phyloP scores from a whole-genome alignment of 305 asterid species.

The Solanum chacoense region DNA sequence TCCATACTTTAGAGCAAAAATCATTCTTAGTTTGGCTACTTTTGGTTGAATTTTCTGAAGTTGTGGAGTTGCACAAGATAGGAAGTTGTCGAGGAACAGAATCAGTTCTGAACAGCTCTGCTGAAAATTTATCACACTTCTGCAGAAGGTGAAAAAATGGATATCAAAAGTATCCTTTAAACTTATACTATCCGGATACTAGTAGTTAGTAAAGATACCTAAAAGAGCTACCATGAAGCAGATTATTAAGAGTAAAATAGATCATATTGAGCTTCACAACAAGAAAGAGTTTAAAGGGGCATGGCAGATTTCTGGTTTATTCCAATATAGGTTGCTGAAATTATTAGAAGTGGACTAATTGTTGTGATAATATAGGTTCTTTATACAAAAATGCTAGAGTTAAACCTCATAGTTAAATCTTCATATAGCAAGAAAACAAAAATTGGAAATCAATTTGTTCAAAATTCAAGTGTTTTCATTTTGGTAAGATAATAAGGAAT shows the following conservation, averaged over 20 bases:
- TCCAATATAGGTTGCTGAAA: not conserved
- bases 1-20: conserved; percentile 73
- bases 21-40: conserved; percentile 25
- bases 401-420: not conserved
- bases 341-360: not conserved
- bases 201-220: not conserved
- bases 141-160: conserved; percentile 20
- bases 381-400: not conserved
- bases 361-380: not conserved
- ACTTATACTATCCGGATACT: not conserved
- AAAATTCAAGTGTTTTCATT: not conserved
- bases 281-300: not conserved
- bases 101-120: conserved; percentile 41
- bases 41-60: conserved; percentile 38
- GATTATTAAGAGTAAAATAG: not conserved
- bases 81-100: conserved; percentile 47
- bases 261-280: not conserved
- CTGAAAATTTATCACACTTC: conserved; percentile 87
- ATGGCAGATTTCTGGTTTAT: not conserved
- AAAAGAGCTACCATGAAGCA: not conserved
- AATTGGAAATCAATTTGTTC: not conserved
- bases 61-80: conserved; percentile 64
- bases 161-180: not conserved
- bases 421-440: not conserved
- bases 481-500: not conserved